phyloP scores from a whole-genome alignment of 176 grass and related monocot species.

The Pharus latifolius region DNA sequence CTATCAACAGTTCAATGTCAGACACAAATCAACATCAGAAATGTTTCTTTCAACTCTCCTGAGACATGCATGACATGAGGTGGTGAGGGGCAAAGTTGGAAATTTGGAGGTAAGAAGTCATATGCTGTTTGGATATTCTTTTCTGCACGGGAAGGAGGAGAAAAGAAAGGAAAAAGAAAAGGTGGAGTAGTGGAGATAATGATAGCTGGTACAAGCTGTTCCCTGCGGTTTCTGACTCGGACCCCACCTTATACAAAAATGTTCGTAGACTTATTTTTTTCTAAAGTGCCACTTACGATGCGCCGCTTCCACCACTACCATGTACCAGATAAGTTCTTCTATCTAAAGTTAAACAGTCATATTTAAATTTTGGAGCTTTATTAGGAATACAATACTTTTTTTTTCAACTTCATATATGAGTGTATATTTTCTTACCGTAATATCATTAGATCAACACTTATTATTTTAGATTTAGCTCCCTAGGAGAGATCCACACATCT shows the following conservation, averaged over 20 bases:
- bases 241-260: not conserved
- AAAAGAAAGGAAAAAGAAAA: not conserved
- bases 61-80: no score
- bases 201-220: not conserved
- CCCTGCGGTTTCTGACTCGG: slow-evolving; percentile 13
- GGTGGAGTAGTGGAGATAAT: not conserved
- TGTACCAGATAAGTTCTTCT: not conserved
- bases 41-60: no score
- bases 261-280: not conserved
- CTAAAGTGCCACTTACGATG: not conserved
- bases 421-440: no score
- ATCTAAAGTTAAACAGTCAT: no score
- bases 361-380: no score
- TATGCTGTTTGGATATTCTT: slow-evolving; percentile 37
- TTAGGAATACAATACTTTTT: no score
- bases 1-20: no score
- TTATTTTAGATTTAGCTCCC: no score
- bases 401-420: no score
- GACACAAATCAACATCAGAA: no score
- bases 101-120: not conserved
- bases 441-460: no score
- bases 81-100: not conserved
- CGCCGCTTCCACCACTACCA: slow-evolving; percentile 16
- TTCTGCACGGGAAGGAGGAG: not conserved
- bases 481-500: no score